phyloP scores from a whole-genome alignment of 78 protist genomes.

The Dictyostelium brefeldianum region DNA sequence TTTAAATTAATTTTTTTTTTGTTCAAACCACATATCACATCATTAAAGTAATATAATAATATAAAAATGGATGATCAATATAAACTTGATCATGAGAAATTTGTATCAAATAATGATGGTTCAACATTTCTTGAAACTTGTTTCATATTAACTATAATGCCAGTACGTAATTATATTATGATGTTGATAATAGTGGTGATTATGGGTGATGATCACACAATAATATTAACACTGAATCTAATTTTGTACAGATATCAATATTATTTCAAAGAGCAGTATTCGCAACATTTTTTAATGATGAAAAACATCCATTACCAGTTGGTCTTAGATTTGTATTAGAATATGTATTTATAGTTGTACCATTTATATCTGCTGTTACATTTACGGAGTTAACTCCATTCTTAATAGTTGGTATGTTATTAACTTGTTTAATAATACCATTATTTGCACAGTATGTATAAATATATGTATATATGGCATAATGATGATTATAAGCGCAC shows the following conservation, averaged over 20 bases:
- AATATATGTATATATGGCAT: too few species aligned
- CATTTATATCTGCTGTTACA: conserved; percentile 47
- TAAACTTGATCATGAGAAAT: conserved; percentile 55
- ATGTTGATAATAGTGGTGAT: too few species aligned
- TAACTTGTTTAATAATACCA: conserved; percentile 53
- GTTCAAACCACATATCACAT: too few species aligned
- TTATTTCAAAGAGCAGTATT: conserved; percentile 77
- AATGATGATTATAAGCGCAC: too few species aligned
- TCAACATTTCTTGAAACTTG: conserved; percentile 56
- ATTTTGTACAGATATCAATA: conserved; percentile 34
- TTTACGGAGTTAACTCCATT: conserved; percentile 36
- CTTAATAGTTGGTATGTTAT: conserved; percentile 30
- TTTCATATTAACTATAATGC: conserved; percentile 45
- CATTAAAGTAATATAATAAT: not conserved
- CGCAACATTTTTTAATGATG: conserved; percentile 34
- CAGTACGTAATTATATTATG: conserved; percentile 40
- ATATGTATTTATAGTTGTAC: conserved; percentile 28
- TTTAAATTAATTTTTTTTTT: too few species aligned
- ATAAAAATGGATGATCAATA: conserved; percentile 63
- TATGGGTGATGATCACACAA: not conserved
- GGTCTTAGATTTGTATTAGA: conserved; percentile 45
- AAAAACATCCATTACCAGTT: conserved; percentile 22
- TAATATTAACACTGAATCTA: too few species aligned
- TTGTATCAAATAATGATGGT: conserved; percentile 59
- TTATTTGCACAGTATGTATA: conserved; percentile 70